These are phyloP conservation scores for Massarina eburnea DNA, from an alignment of 2,329 filamentous ascomycete genomes.

Conservation along the genomic window DNA sequence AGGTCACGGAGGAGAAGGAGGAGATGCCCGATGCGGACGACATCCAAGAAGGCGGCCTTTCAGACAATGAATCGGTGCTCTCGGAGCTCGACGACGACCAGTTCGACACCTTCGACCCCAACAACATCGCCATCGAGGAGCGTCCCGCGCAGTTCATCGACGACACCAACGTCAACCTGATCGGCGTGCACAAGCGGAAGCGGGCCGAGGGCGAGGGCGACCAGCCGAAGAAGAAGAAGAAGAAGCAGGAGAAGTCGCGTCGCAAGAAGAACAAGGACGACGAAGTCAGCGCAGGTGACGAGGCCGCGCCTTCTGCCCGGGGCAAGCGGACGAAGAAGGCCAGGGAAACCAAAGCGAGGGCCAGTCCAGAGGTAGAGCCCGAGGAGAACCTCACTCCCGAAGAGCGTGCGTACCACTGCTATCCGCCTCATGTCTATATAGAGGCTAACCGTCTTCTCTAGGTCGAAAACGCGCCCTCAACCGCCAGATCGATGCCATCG, in stretches of 20 bases:
- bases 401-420: slow-evolving; percentile 63
- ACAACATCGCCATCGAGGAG: slow-evolving; percentile 62
- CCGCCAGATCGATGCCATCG: slow-evolving; percentile 80
- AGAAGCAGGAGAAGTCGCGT: slow-evolving; percentile 57
- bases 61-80: slow-evolving; percentile 63
- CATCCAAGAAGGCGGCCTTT: slow-evolving; percentile 46
- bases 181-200: slow-evolving; percentile 66
- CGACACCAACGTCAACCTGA: slow-evolving; percentile 61
- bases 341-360: slow-evolving; percentile 35
- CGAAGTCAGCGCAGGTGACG: slow-evolving; percentile 50
- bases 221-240: slow-evolving; percentile 70
- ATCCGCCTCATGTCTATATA: background rate
- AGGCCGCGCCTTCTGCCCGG: slow-evolving; percentile 54
- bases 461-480: slow-evolving; percentile 79
- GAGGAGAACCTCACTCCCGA: slow-evolving; percentile 82
- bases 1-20: slow-evolving; percentile 44
- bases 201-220: slow-evolving; percentile 61
- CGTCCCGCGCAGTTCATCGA: slow-evolving; percentile 61
- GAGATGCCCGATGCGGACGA: slow-evolving; percentile 42
- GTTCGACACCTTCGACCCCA: slow-evolving; percentile 66
- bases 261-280: slow-evolving; percentile 53
- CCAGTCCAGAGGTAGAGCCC: slow-evolving; percentile 61
- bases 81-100: slow-evolving; percentile 67
- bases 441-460: slow-evolving; percentile 40
- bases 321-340: slow-evolving; percentile 50